Percentiles rank a stretch among this genome's conserved stretches.
These are phyloP conservation scores for Hibiscus tridactylites DNA, from an alignment of 345 rosid genomes.

Conservation along the genomic window DNA sequence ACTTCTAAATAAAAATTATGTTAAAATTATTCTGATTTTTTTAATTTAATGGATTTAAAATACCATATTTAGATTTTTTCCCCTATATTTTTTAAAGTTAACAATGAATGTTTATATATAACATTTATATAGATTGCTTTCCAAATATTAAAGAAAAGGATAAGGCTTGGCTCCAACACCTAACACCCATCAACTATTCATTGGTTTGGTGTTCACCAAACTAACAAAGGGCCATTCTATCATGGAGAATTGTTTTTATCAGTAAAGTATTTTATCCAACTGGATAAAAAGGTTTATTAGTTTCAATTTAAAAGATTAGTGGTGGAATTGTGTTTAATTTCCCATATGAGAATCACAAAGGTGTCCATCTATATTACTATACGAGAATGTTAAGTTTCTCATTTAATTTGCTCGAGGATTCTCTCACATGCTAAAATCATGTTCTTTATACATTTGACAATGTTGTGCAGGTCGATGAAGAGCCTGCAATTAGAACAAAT, in stretches of 20 bases:
- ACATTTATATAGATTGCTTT: background rate
- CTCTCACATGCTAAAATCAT: background rate
- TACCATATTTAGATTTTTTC: background rate
- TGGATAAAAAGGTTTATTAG: background rate
- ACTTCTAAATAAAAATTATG: background rate
- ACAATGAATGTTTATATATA: background rate
- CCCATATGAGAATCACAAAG: background rate
- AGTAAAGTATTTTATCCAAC: background rate
- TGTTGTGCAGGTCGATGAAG: constrained; percentile 85
- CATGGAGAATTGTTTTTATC: background rate
- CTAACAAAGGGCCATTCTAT: background rate
- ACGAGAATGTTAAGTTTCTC: background rate
- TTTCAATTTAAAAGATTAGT: background rate
- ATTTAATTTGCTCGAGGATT: background rate
- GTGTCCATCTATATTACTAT: background rate
- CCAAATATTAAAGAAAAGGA: background rate
- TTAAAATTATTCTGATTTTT: background rate
- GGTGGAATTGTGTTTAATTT: background rate
- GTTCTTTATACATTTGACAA: constrained; percentile 9
- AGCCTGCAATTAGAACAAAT: constrained; percentile 94
- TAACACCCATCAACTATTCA: background rate
- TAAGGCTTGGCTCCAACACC: background rate
- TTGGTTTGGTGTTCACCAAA: background rate
- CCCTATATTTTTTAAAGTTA: background rate
- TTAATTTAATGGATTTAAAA: background rate